Conservation (phyloP, 805 yeast genomes). For the Saccharomycopsis schoenii region DNA sequence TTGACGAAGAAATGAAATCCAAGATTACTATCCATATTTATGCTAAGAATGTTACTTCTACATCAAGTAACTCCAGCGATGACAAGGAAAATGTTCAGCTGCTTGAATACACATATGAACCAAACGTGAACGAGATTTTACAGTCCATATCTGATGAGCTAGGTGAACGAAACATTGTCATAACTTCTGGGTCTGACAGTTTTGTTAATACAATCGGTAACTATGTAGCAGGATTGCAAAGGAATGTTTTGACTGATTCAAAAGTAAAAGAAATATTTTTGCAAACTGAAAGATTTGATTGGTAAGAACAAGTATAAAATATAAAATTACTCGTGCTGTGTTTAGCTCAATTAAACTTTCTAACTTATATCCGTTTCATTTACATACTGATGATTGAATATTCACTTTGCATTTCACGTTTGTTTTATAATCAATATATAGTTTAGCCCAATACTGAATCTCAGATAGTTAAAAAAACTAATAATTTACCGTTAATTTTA, state of each 20-base stretch:
- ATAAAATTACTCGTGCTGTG: conserved; percentile 2
- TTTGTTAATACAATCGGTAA: conserved; percentile 32
- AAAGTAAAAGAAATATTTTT: conserved; percentile 35
- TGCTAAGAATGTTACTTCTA: not conserved
- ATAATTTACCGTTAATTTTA: no score
- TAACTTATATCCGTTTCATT: not conserved
- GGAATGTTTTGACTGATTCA: conserved; percentile 21
- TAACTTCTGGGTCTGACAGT: conserved; percentile 37
- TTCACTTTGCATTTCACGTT: no score
- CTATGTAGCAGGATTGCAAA: conserved; percentile 34
- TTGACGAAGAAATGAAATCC: not conserved
- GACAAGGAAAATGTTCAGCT: not conserved
- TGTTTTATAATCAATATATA: no score
- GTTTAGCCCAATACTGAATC: no score
- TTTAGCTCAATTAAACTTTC: not conserved
- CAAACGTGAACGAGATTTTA: not conserved
- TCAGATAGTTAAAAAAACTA: no score
- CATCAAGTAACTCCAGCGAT: not conserved
- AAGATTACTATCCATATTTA: not conserved
- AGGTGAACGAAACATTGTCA: conserved; percentile 30
- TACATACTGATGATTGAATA: no score
- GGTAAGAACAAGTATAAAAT: conserved; percentile 21
- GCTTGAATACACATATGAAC: not conserved
- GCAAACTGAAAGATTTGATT: conserved; percentile 45
- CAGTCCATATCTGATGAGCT: conserved; percentile 3